Evolutionary conservation across 2,329 filamentous ascomycete genomes (phyloP).

Genomic region (Aureobasidium mangrovei): DNA sequence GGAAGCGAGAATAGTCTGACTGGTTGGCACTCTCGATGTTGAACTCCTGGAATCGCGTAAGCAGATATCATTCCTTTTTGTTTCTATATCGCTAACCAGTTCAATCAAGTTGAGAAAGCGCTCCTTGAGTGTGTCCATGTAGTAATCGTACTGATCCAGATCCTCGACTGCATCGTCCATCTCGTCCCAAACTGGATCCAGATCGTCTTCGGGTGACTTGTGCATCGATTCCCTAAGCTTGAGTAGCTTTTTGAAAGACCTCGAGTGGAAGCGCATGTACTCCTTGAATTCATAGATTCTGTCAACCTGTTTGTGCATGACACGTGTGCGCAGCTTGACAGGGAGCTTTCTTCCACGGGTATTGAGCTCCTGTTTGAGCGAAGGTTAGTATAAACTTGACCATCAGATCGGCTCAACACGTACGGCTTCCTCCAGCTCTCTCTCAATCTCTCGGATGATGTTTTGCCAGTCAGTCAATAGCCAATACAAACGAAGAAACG

Average conservation of each 20-base stretch:
- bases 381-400: background rate
- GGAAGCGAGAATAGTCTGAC: conserved; percentile 27
- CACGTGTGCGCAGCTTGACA: conserved; percentile 26
- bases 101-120: conserved; percentile 32
- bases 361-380: conserved; percentile 23
- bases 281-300: conserved; percentile 30
- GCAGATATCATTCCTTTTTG: background rate
- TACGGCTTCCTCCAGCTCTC: conserved; percentile 27
- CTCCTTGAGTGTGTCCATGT: conserved; percentile 28
- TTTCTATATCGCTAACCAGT: conserved; percentile 16
- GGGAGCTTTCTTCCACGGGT: conserved; percentile 26
- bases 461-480: conserved; percentile 32
- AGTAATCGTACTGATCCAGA: conserved; percentile 28
- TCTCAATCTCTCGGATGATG: conserved; percentile 27
- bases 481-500: conserved; percentile 27
- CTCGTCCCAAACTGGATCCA: conserved; percentile 28
- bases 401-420: background rate
- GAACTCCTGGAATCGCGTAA: conserved; percentile 23
- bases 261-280: conserved; percentile 28
- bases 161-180: conserved; percentile 30
- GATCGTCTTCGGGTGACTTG: conserved; percentile 20
- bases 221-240: conserved; percentile 26
- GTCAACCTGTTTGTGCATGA: conserved; percentile 28
- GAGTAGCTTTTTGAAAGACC: conserved; percentile 28
- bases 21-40: conserved; percentile 30